phyloP scores from a whole-genome alignment of 768 basidiomycete species.

The Rubroboletus pulcherrimus region DNA sequence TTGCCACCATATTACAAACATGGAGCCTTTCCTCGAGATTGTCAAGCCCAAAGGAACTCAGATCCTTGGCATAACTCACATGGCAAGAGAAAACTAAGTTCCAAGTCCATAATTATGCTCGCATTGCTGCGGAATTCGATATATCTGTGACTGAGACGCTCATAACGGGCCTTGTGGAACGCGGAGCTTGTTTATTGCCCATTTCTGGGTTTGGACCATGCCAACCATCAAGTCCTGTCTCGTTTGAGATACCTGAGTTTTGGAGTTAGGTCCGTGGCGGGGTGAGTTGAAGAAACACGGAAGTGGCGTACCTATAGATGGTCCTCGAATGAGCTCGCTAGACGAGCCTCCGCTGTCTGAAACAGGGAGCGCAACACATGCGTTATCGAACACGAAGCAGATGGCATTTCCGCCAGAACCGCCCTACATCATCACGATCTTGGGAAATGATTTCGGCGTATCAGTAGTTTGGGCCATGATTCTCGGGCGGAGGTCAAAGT shows the following conservation, averaged over 20 bases:
- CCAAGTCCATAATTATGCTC: neutral
- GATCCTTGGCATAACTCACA: neutral
- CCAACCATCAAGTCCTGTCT: neutral
- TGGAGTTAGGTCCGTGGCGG: neutral
- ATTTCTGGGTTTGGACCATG: neutral
- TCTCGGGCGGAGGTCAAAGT: neutral
- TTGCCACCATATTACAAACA: too few species aligned
- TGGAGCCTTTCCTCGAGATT: neutral
- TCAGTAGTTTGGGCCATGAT: too few species aligned
- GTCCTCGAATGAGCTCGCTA: slow-evolving; percentile 70
- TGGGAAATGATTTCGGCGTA: neutral
- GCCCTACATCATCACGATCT: slow-evolving; percentile 59
- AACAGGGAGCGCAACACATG: slow-evolving; percentile 85
- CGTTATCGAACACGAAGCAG: slow-evolving; percentile 71
- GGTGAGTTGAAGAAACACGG: neutral
- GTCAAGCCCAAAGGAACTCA: neutral
- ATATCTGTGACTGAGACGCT: neutral
- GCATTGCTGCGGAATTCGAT: neutral
- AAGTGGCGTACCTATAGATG: slow-evolving; percentile 39
- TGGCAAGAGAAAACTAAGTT: neutral
- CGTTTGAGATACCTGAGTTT: neutral
- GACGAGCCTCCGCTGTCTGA: slow-evolving; percentile 94
- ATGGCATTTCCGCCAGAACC: slow-evolving; percentile 83
- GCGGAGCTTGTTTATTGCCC: neutral
- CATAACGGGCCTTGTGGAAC: neutral